Evolutionary conservation across 306 rosid genomes (phyloP), one percentile per base, ranked within the genome.

Genomic region (Quercus bicolor): DNA sequence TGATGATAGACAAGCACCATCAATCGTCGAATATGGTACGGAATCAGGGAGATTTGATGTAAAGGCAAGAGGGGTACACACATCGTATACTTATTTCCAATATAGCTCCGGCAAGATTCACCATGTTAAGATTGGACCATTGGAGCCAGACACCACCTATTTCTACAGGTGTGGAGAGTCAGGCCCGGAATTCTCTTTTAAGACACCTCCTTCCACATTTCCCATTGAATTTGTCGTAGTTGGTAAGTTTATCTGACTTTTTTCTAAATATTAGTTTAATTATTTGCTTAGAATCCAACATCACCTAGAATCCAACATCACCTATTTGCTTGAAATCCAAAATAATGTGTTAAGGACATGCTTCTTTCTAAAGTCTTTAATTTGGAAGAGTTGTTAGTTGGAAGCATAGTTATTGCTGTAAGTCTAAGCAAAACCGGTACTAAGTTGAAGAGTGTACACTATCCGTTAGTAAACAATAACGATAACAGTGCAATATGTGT

Each of bases 211-310:
- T 0, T 15, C 80, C 1, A 56, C 68, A 19, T 82, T 90, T 70
- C 97, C 97, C 7, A 21, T 90, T 53, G 88, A 92, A 26, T 89
- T 92, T 69, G 97, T 73, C 12, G 87, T 92, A 21, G 87, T 84
- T 54, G 97, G 97, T 92, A 68, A 64, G 93, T 87, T 26, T 12
- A 12, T 37, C 45, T 3, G 5, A 48, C 53, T 3, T 48, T 48
- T 48, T 48, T 48, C 4, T 4, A 11, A 48, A 48, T 48, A 48
- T 48, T 48, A 48, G 16, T 48, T 48, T 10, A 12, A 48, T 48
- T 48, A 12, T 48, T 48, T 11, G 53, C 53, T 12, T 48, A 48
- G 53, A 48, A 48, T 9, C 53, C 53, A 48, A 48, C 53, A 48
- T 12, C 53, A 48, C 16, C 53, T 48, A 48, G 53, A 48, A 48